Base-by-base conservation (phyloP, 768 basidiomycete species). In the Udeniomyces megalosporus region DNA sequence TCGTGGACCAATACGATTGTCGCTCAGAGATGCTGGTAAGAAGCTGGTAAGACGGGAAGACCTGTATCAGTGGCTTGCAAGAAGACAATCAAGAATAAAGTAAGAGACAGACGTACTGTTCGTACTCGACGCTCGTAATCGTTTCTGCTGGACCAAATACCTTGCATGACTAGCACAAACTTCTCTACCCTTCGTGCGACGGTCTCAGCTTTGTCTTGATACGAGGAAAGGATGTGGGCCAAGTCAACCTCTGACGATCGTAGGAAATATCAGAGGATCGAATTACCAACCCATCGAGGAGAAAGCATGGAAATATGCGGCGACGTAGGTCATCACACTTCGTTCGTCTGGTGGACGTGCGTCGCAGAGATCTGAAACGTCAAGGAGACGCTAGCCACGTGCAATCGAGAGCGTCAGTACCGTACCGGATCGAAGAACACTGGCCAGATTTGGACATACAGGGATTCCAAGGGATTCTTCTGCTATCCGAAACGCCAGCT, bases 261-360 rank as follows among this genome's bases (percentile, higher is more conserved):
- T n/a, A n/a, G n/a, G n/a, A n/a, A n/a, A n/a, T n/a, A n/a, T n/a
- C n/a, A 49, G 17, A n/a, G 38, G 46, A 31, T 20, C 3, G 45
- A 32, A 14, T 12, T 15, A 74, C 81, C 55, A 67, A 92, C 92
- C 89, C 85, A 95, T 92, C 0, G 88, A 84, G 0, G 91, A 93
- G 73, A 99, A 99, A 0, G 93, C 92, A 71, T 97, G 95, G 78
- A 99, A 99, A 75, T 80, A 97, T 68, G 88, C 88, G 35, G 95
- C 95, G 50, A 99, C 65, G 53, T 65, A 65, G n/a, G 63, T 65
- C 63, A 65, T 65, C 26, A 65, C 58, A 73, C 86, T 89, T 42
- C 90, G 83, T 74, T 99, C 95, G 72, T 99, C 95, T 0, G 93
- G 93, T 51, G 80, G 81, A n/a, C 77, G 77, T 0, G 83, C 81